A percentile compares a stretch with the other conserved stretches of the same genome.
These are phyloP conservation scores for Ogataea henricii DNA, from an alignment of 805 yeast genomes.

Conservation along the genomic window DNA sequence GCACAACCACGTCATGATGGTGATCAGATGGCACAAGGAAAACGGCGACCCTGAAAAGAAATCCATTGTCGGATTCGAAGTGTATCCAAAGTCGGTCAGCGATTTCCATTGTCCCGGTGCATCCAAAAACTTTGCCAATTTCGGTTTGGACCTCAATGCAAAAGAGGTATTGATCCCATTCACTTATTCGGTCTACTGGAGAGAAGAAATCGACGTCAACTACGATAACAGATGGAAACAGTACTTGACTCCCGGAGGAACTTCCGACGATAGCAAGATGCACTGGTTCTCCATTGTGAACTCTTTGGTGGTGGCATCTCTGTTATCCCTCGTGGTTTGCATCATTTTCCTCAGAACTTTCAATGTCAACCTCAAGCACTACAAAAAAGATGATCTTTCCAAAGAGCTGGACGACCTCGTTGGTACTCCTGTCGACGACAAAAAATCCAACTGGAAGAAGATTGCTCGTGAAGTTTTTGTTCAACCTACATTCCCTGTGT, in stretches of 20 bases:
- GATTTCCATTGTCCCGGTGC: constrained; percentile 75
- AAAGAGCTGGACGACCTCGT: constrained; percentile 20
- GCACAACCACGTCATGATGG: constrained; percentile 81
- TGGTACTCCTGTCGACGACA: constrained; percentile 10
- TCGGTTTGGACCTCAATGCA: constrained; percentile 48
- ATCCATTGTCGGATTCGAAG: constrained; percentile 86
- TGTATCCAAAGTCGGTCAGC: constrained; percentile 79
- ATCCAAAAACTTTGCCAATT: constrained; percentile 57
- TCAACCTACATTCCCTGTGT: constrained; percentile 48
- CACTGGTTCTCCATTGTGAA: constrained; percentile 81
- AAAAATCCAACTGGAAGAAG: constrained; percentile 50
- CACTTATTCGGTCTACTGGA: constrained; percentile 86
- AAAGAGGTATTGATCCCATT: constrained; percentile 58
- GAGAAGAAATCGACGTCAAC: constrained; percentile 69
- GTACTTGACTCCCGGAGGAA: constrained; percentile 42
- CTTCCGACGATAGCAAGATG: constrained; percentile 56
- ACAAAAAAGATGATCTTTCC: constrained; percentile 19
- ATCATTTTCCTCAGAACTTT: constrained; percentile 60
- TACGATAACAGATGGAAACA: constrained; percentile 75
- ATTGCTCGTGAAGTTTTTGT: constrained; percentile 55
- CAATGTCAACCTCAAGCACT: constrained; percentile 44
- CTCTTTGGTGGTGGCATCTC: constrained; percentile 62
- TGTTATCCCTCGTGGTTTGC: constrained; percentile 66
- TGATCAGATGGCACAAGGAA: constrained; percentile 67
- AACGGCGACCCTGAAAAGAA: constrained; percentile 40